phyloP scores from a whole-genome alignment of 2,329 filamentous ascomycete species.

The Claviceps cyperi region DNA sequence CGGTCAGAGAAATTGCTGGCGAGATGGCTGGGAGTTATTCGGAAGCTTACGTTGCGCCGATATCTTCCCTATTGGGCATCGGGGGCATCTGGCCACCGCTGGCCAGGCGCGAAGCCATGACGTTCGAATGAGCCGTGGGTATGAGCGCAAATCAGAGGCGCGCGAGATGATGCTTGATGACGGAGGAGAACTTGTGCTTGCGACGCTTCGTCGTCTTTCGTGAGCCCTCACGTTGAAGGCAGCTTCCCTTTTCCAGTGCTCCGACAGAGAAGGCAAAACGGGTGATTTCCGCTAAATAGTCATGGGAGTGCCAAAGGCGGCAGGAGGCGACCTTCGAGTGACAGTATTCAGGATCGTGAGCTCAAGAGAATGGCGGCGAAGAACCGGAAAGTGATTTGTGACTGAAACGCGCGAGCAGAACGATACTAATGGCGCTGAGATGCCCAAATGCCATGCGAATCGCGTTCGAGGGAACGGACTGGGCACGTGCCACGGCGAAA shows the following conservation, averaged over 20 bases:
- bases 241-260: not conserved
- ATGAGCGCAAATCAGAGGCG: not conserved
- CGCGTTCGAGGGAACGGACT: not conserved
- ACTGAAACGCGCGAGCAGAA: not conserved
- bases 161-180: constrained; percentile 2
- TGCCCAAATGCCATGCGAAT: not conserved
- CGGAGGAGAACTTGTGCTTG: not conserved
- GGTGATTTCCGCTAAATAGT: not conserved
- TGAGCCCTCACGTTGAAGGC: too few species aligned
- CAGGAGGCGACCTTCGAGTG: not conserved
- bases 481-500: constrained; percentile 1
- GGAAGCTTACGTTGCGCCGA: constrained; percentile 31
- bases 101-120: constrained; percentile 23
- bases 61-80: constrained; percentile 47
- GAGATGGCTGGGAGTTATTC: not conserved
- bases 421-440: not conserved
- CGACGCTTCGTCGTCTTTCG: too few species aligned
- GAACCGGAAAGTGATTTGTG: not conserved
- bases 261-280: not conserved
- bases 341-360: not conserved
- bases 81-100: constrained; percentile 35
- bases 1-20: constrained; percentile 11
- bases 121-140: not conserved
- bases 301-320: not conserved
- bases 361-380: not conserved